Conservation (phyloP, 768 basidiomycete genomes). For the Infundibulicybe gibba region DNA sequence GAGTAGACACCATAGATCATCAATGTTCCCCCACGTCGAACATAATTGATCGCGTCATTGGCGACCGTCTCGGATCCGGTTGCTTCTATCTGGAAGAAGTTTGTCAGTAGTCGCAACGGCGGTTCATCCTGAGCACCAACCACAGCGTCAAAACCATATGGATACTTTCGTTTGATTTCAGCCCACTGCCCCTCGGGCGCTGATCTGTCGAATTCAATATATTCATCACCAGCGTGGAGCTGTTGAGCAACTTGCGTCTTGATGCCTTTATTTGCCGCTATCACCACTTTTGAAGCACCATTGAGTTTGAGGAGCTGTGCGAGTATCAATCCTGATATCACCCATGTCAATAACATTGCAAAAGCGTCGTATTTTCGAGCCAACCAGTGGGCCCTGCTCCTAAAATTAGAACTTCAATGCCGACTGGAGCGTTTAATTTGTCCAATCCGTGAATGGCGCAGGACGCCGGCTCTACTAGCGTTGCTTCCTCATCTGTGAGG, state of each 20-base stretch:
- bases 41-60: slow-evolving; percentile 71
- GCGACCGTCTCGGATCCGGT: slow-evolving; percentile 73
- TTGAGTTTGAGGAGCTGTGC: slow-evolving; percentile 83
- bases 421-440: slow-evolving; percentile 64
- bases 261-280: slow-evolving; percentile 87
- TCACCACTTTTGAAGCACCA: slow-evolving; percentile 75
- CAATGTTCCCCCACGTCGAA: slow-evolving; percentile 65
- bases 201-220: slow-evolving; percentile 68
- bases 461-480: slow-evolving; percentile 72
- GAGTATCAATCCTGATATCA: slow-evolving; percentile 54
- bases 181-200: slow-evolving; percentile 67
- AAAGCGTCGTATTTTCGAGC: not conserved
- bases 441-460: slow-evolving; percentile 82
- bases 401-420: slow-evolving; percentile 68
- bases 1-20: slow-evolving; percentile 80
- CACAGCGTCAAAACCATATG: slow-evolving; percentile 80
- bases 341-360: not conserved
- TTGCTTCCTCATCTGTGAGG: slow-evolving; percentile 73
- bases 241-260: slow-evolving; percentile 86
- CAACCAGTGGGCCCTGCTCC: slow-evolving; percentile 73
- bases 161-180: slow-evolving; percentile 62
- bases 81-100: slow-evolving; percentile 44
- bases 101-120: too few relatives aligned
- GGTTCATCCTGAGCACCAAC: slow-evolving; percentile 15
- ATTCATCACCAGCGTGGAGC: slow-evolving; percentile 79